Evolutionary conservation across 1,284 basidiomycete genomes (phyloP), one percentile per base, ranked within the genome.

Genomic region (Sparassis latifolia): DNA sequence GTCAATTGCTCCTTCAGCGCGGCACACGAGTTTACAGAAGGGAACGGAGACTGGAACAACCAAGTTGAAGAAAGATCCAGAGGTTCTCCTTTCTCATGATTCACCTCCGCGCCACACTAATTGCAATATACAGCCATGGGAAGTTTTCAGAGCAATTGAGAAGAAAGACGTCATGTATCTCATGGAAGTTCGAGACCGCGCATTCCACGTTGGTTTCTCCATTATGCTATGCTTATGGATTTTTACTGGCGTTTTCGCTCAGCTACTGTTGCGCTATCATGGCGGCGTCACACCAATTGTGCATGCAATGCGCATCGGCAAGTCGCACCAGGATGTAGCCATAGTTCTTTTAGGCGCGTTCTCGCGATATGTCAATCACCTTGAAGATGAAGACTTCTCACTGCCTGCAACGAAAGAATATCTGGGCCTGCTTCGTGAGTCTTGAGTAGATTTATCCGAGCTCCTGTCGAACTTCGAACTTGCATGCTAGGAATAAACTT

Each of bases 261-360:
- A 90, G 87, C 73, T 89, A 40, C 72, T 91, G 10, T 70, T 91
- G 30, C 79, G 79, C 48, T 86, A 84, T 60, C 78, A 80, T 28
- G 88, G 87, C 4, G 82, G 85, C 50, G 80, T 78, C 30, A 89
- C 88, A 0, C 88, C 88, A 9, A 74, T 91, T 4, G 73, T 91
- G 27, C 86, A 91, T 62, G 86, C 88, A 0, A 88, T 91, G 79
- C 76, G 87, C 12, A 84, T 89, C 38, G 87, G 89, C 28, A 72
- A 76, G 54, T 78, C 80, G 33, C 84, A 89, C 59, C 73, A 79
- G 55, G 88, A 90, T 39, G 79, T 91, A 7, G 82, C 87, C 3
- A 85, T 92, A 51, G 58, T 90, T 7, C 70, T 92, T 2, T 63
- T 91, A 5, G 89, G 89, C 29, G 86, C 89, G 12, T 86, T 91